Conservation (phyloP, 192 early-diverging fungal genomes). For the Coemansia sp. region DNA sequence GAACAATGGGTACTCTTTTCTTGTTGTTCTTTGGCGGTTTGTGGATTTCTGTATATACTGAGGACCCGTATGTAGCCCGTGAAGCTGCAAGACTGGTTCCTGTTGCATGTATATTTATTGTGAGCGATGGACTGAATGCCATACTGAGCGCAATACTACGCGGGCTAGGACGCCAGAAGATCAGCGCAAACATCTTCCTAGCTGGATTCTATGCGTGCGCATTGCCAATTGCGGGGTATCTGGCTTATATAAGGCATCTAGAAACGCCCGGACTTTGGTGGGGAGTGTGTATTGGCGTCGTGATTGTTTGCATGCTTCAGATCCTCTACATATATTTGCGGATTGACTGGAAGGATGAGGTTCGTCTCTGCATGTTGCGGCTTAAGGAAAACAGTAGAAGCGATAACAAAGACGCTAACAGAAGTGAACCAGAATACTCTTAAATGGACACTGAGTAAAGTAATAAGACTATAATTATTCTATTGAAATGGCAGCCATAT, state of each 20-base stretch:
- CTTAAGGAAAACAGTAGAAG: too few species aligned
- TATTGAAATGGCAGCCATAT: too few species aligned
- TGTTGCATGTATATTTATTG: constrained; percentile 66
- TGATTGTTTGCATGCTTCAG: neutral
- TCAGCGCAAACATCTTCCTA: constrained; percentile 51
- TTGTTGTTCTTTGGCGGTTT: constrained; percentile 14
- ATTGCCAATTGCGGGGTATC: constrained; percentile 47
- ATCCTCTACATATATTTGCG: too few species aligned
- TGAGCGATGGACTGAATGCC: constrained; percentile 58
- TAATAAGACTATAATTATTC: too few species aligned
- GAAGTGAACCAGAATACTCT: too few species aligned
- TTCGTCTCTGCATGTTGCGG: too few species aligned
- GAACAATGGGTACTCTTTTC: constrained; percentile 21
- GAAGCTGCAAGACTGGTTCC: constrained; percentile 73
- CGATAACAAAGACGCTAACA: too few species aligned
- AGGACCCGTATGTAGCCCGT: constrained; percentile 65
- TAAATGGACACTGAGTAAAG: too few species aligned
- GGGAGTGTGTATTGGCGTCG: constrained; percentile 27
- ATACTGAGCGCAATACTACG: constrained; percentile 57
- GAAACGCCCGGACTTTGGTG: constrained; percentile 29
- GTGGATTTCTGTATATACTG: constrained; percentile 60
- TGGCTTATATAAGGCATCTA: constrained; percentile 33
- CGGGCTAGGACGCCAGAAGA: constrained; percentile 52
- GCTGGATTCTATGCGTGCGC: constrained; percentile 51
- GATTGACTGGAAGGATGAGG: too few species aligned